Evolutionary conservation across 805 yeast species (phyloP), one percentile per base, ranked within the genome.

Genomic region (Saccharomycopsis capsularis): DNA sequence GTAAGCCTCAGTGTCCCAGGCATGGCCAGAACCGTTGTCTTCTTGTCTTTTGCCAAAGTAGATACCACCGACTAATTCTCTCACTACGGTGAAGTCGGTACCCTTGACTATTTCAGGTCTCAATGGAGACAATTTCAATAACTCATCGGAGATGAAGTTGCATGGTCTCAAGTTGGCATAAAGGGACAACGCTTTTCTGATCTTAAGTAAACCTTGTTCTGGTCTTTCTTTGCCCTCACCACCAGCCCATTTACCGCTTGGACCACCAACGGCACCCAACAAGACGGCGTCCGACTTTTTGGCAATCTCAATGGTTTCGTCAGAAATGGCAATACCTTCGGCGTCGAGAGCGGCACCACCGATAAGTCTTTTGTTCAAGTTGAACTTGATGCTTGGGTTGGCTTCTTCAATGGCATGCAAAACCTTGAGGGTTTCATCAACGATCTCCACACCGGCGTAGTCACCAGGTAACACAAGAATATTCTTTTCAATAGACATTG

Each of bases 191-290:
- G 89, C 98, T 68, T 93, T 93, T 69, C 99, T 81, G 66, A 93
- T 91, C 71, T 90, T 78, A 56, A 93, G 76, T 57, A 93, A 76
- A 52, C 99, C 99, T 69, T 88, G 98, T 67, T 93, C 99, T 46
- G 99, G 99, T 71, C 99, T 82, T 42, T 91, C 98, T 24, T 18
- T 30, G 19, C 36, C 34, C 5, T 21, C 16, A 11, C 75, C 63
- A 44, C 97, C 97, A 24, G 97, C 86, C 99, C 99, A 93, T 70
- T 93, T 93, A n/a, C 55, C 55, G 40, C 54, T 48, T 54, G 99
- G 99, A 30, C 99, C 99, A 55, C 99, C 99, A 30, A 93, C 99
- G 6, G 99, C 96, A 57, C 99, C 99, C 50, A 93, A 74, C 56
- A 93, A 71, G n/a, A 93, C 95, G 23, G 98, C 99, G 64, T 91